phyloP scores from a whole-genome alignment of 108 stramenopile genomes.

The Fragilaria radians region DNA sequence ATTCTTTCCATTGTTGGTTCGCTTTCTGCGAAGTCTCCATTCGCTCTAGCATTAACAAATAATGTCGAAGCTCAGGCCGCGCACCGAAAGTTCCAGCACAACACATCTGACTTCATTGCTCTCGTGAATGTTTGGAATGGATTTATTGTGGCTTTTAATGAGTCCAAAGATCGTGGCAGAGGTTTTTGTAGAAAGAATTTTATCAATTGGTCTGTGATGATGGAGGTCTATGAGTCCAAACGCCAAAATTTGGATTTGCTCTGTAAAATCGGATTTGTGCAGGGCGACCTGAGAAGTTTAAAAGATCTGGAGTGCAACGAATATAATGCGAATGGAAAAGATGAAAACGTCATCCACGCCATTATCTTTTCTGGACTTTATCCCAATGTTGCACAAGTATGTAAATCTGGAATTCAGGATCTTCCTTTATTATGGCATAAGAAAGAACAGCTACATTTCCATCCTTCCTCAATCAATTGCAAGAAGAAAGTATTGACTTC shows the following conservation, averaged over 20 bases:
- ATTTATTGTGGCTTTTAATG: constrained; percentile 22
- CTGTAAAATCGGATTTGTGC: constrained; percentile 70
- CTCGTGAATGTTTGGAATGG: constrained; percentile 82
- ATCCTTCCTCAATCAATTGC: constrained; percentile 50
- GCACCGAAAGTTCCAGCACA: constrained; percentile 50
- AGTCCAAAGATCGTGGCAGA: constrained; percentile 6
- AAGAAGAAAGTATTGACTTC: constrained; percentile 16
- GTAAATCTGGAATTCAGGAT: constrained; percentile 17
- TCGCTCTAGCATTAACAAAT: constrained; percentile 57
- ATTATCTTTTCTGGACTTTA: constrained; percentile 92
- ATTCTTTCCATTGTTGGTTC: constrained; percentile 75
- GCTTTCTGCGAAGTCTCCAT: constrained; percentile 74
- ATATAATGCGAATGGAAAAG: constrained; percentile 37
- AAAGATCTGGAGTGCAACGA: constrained; percentile 5
- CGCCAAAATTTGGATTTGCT: constrained; percentile 74
- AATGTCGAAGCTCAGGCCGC: constrained; percentile 65
- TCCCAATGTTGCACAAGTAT: constrained; percentile 75
- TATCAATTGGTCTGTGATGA: constrained; percentile 55
- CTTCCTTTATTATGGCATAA: constrained; percentile 34
- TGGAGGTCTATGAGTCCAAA: constrained; percentile 68
- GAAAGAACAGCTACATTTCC: constrained; percentile 50
- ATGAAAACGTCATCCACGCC: constrained; percentile 57
- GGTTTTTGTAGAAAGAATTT: constrained; percentile 69
- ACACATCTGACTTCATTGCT: constrained; percentile 83
- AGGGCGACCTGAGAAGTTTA: background rate